Conservation (phyloP, 306 rosid species). For the Trifolium repens region DNA sequence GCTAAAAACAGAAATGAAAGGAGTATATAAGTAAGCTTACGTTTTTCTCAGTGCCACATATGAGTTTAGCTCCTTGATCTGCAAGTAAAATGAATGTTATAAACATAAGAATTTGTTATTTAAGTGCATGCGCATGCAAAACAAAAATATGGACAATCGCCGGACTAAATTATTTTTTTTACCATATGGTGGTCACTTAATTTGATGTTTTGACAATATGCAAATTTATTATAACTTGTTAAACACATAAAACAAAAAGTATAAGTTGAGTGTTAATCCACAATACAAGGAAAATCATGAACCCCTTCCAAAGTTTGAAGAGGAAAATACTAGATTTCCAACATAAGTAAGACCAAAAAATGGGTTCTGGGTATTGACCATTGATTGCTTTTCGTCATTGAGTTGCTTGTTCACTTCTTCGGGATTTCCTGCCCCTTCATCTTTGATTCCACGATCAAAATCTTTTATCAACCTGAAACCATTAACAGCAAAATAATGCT, state of each 20-base stretch:
- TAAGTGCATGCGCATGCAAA: conserved; percentile 25
- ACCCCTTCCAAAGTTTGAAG: conserved; percentile 29
- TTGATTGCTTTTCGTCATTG: conserved; percentile 93
- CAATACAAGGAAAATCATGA: conserved; percentile 16
- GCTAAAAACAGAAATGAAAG: conserved; percentile 32
- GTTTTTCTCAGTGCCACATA: conserved; percentile 95
- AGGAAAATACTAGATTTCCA: conserved; percentile 37
- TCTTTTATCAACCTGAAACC: conserved; percentile 84
- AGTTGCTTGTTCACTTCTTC: conserved; percentile 93
- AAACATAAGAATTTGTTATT: conserved; percentile 33
- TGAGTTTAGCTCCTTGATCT: conserved; percentile 99
- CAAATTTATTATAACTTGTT: conserved; percentile 30
- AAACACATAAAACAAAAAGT: neutral
- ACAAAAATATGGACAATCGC: conserved; percentile 1
- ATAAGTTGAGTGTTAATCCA: conserved; percentile 30
- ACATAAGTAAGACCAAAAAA: conserved; percentile 6
- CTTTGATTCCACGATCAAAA: conserved; percentile 92
- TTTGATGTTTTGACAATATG: conserved; percentile 32
- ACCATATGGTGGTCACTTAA: conserved; percentile 19
- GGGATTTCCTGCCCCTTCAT: conserved; percentile 82
- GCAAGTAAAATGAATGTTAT: conserved; percentile 50
- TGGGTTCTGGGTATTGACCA: conserved; percentile 61
- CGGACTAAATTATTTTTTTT: neutral
- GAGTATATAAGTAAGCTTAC: conserved; percentile 56
- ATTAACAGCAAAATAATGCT: conserved; percentile 24